phyloP scores from a whole-genome alignment of 2,329 filamentous ascomycete species.

The Paecilomyces sp. region DNA sequence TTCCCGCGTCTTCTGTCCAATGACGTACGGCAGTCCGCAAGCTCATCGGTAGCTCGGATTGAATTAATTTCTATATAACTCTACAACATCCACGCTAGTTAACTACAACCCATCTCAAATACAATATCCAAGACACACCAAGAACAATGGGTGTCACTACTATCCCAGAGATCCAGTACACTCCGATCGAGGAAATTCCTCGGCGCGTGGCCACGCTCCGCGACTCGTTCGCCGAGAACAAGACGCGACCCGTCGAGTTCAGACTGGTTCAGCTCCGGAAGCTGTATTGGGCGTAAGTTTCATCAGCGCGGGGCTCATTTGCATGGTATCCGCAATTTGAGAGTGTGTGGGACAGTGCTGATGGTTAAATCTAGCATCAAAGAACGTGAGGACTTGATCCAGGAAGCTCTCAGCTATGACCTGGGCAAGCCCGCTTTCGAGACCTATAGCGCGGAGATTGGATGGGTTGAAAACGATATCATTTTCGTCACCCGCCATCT shows the following conservation, averaged over 20 bases:
- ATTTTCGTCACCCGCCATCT: conserved; percentile 71
- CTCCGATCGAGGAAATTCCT: conserved; percentile 60
- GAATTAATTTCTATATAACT: background rate
- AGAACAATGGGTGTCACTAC: conserved; percentile 22
- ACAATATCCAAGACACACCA: background rate
- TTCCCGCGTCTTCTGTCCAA: background rate
- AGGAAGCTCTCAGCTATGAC: conserved; percentile 70
- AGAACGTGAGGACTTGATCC: conserved; percentile 66
- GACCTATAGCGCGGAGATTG: conserved; percentile 64
- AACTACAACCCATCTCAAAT: background rate
- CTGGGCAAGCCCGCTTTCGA: conserved; percentile 73
- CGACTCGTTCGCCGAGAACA: conserved; percentile 66
- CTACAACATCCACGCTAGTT: background rate
- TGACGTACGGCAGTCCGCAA: background rate
- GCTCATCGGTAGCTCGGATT: background rate
- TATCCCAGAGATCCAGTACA: conserved; percentile 49
- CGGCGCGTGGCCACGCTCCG: conserved; percentile 54
- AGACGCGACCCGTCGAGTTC: conserved; percentile 76
- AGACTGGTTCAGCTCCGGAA: conserved; percentile 80
- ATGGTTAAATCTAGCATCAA: conserved; percentile 45
- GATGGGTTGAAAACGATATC: conserved; percentile 75
- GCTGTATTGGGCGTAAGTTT: conserved; percentile 78
- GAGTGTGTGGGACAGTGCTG: background rate
- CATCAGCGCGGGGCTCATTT: background rate
- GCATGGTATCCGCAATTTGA: background rate